A percentile compares a stretch with the other conserved stretches of the same genome.
These are phyloP conservation scores for Mikania micrantha DNA, from an alignment of 129 eudicot species.

Conservation along the genomic window DNA sequence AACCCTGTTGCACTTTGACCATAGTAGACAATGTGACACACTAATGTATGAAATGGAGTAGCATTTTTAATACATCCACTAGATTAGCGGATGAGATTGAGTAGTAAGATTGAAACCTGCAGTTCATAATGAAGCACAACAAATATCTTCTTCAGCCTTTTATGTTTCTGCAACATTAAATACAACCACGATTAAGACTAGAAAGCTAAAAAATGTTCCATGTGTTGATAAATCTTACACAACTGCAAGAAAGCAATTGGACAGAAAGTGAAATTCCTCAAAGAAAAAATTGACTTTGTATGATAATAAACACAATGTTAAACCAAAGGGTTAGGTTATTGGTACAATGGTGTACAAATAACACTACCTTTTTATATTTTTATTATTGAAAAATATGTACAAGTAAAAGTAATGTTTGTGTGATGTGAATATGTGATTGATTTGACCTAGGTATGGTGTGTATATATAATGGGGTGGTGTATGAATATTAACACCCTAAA, in stretches of 20 bases:
- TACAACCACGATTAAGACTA: slow-evolving; percentile 1
- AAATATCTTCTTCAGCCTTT: slow-evolving; percentile 70
- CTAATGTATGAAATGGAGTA: not conserved
- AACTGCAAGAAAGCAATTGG: slow-evolving; percentile 1
- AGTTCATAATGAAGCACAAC: slow-evolving; percentile 87
- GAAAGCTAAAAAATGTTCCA: not conserved
- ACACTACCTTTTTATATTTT: too few relatives aligned
- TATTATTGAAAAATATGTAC: too few relatives aligned
- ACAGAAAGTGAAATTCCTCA: not conserved
- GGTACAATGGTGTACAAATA: too few relatives aligned
- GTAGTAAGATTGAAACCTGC: slow-evolving; percentile 31
- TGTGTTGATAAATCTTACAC: not conserved
- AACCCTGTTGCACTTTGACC: slow-evolving; percentile 1
- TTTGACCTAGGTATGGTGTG: too few relatives aligned
- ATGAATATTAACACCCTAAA: too few relatives aligned
- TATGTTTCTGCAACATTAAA: slow-evolving; percentile 57
- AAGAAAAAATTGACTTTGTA: not conserved
- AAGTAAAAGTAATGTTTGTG: too few relatives aligned
- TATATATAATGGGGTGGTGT: too few relatives aligned
- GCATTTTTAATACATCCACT: not conserved
- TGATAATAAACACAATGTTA: not conserved
- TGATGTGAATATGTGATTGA: too few relatives aligned
- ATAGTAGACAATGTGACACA: not conserved
- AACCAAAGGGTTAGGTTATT: too few relatives aligned
- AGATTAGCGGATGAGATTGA: not conserved